Evolutionary conservation across 179 eudicot genomes (phyloP).

Genomic region (Nepenthes alata): DNA sequence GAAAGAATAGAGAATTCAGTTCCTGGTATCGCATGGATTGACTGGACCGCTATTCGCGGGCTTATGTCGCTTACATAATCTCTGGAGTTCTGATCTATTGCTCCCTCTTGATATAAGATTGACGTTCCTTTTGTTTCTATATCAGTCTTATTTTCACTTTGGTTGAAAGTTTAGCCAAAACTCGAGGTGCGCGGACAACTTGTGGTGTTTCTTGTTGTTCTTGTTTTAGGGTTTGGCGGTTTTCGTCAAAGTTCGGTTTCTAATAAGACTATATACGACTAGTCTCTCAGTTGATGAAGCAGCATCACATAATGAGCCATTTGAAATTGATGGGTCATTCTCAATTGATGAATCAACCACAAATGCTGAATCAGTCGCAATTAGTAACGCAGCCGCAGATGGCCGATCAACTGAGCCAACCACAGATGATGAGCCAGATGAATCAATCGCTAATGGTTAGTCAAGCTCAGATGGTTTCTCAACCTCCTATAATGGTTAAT

Average conservation of each 20-base stretch:
- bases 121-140: too few relatives aligned
- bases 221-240: slow-evolving; percentile 4
- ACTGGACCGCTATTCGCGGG: too few relatives aligned
- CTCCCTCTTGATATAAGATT: too few relatives aligned
- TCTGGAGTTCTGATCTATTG: too few relatives aligned
- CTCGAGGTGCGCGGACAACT: too few relatives aligned
- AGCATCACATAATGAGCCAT: too few relatives aligned
- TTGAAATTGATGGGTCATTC: not conserved
- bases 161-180: too few relatives aligned
- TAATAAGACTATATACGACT: slow-evolving; percentile 35
- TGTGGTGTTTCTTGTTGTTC: not conserved
- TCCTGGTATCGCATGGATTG: too few relatives aligned
- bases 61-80: too few relatives aligned
- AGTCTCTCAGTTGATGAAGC: slow-evolving; percentile 17
- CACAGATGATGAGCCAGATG: slow-evolving; percentile 2
- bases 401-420: slow-evolving; percentile 10
- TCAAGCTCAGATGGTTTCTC: slow-evolving; percentile 17
- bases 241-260: slow-evolving; percentile 1
- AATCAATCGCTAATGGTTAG: slow-evolving; percentile 23
- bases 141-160: too few relatives aligned
- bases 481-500: slow-evolving; percentile 7
- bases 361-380: slow-evolving; percentile 30
- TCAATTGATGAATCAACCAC: slow-evolving; percentile 10
- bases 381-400: slow-evolving; percentile 4
- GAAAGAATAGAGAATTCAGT: too few relatives aligned